A percentile compares a stretch with the other conserved stretches of the same genome.
Evolutionary conservation across 768 basidiomycete species (phyloP).

Genomic region (Amanita pallidorosea): DNA sequence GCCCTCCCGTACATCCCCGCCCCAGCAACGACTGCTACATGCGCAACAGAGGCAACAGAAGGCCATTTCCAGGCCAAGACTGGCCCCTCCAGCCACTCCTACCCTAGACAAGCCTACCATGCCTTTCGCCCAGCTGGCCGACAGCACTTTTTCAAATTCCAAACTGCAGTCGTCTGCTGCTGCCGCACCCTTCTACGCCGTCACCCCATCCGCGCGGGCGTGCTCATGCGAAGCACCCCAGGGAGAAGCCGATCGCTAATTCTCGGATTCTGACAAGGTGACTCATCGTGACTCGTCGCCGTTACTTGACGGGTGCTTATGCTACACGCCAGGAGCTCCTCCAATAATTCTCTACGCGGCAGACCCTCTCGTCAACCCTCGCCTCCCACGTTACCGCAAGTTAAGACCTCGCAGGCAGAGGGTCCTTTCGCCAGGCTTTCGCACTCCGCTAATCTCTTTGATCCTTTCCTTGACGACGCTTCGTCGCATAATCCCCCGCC

Average conservation of each 20-base stretch:
- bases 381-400: conserved; percentile 30
- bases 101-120: not conserved
- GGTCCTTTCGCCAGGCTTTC: conserved; percentile 24
- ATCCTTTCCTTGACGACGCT: conserved; percentile 28
- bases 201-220: conserved; percentile 20
- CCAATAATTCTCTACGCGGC: conserved; percentile 30
- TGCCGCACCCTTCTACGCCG: conserved; percentile 15
- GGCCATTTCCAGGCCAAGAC: conserved; percentile 2
- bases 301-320: not conserved
- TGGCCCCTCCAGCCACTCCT: not conserved
- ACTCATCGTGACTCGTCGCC: not conserved
- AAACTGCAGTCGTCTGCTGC: conserved; percentile 12
- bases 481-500: conserved; percentile 14
- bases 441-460: conserved; percentile 38
- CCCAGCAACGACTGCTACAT: conserved; percentile 3
- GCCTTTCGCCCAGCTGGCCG: conserved; percentile 1
- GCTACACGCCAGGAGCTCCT: conserved; percentile 28
- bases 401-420: conserved; percentile 58
- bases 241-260: conserved; percentile 15
- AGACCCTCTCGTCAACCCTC: conserved; percentile 53
- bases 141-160: conserved; percentile 14
- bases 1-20: conserved; percentile 1
- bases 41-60: conserved; percentile 2
- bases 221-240: conserved; percentile 16
- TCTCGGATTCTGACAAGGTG: not conserved